Base-by-base conservation (phyloP, 2,329 filamentous ascomycete species). In the Chaetomiaceae sp. region DNA sequence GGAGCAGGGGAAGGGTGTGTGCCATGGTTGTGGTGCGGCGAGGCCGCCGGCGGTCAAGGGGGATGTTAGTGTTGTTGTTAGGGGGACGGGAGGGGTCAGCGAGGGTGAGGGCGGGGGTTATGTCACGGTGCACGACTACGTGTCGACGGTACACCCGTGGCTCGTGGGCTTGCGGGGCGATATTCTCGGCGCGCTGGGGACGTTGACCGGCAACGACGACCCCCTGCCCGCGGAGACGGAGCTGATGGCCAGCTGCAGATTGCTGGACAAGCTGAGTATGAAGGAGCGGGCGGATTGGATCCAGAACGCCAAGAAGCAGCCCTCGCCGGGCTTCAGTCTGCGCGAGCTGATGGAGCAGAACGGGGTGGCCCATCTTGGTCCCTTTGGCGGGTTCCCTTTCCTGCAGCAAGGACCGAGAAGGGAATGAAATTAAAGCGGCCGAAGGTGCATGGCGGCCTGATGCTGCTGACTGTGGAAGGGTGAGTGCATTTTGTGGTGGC, bases 241-340 rank as follows among this genome's bases (percentile, higher is more conserved):
- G 39, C 13, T 42, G 39, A 23, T 33, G 27, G 17, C 14, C 30
- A 31, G 41, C 41, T 31, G 30, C 25, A 13, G 41, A 43, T 31
- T 43, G 25, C 17, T 43, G 41, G 25, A 43, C 41, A 31, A 21
- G 41, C 41, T 43, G 41, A 43, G 41, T 10, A n/a, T 20, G 41
- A 27, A 43, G 41, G 6, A 43, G 41, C n/a, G 41, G 41, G 41
- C 12, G 41, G 41, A 43, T 31, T 43, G 41, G 41, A 17, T 43
- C 25, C 41, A 27, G 41, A 33, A 43, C 41, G 30, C 25, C 19
- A 33, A 19, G 41, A 43, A 43, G 41, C 21, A 43, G 41, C 41
- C 41, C 25, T 21, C 41, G 27, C 41, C 41, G 30, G 41, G 41
- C 5, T 43, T 23, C n/a, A 43, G 17, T 43, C 41, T 33, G 17